These are phyloP conservation scores for Suillus subalutaceus DNA, from an alignment of 768 basidiomycete genomes.

Conservation along the genomic window DNA sequence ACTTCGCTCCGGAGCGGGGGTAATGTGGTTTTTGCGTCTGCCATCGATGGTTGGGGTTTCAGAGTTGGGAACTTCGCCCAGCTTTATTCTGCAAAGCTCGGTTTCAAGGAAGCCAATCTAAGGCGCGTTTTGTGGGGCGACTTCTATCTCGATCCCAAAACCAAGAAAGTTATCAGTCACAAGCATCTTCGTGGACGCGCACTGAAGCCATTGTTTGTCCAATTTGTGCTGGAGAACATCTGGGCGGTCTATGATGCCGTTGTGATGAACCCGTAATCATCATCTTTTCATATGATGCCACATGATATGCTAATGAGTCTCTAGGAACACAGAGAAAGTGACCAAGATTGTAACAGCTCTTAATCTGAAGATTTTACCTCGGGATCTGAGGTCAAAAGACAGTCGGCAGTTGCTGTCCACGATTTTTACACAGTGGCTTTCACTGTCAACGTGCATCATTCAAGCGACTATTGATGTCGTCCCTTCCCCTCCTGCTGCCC, in stretches of 20 bases:
- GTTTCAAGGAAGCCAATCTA: constrained; percentile 86
- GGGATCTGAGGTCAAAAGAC: constrained; percentile 93
- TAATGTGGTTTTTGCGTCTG: constrained; percentile 95
- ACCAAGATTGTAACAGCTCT: constrained; percentile 85
- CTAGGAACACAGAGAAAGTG: constrained; percentile 87
- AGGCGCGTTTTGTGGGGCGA: constrained; percentile 95
- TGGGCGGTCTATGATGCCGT: constrained; percentile 97
- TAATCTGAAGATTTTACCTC: constrained; percentile 78
- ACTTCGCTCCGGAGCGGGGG: constrained; percentile 93
- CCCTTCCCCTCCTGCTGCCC: constrained; percentile 85
- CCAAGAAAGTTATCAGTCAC: constrained; percentile 87
- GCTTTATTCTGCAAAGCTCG: constrained; percentile 87
- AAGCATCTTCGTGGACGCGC: constrained; percentile 87
- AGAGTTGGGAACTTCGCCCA: constrained; percentile 92
- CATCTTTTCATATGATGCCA: constrained; percentile 4
- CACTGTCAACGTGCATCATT: constrained; percentile 90
- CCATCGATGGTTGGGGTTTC: constrained; percentile 98
- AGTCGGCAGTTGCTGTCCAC: constrained; percentile 78
- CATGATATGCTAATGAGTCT: constrained; percentile 18
- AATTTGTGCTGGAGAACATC: constrained; percentile 95
- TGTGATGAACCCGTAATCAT: constrained; percentile 74
- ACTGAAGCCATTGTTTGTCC: constrained; percentile 94
- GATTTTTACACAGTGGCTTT: constrained; percentile 95
- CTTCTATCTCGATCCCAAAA: constrained; percentile 95
- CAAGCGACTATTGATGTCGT: constrained; percentile 91